These are phyloP conservation scores for Bonia amplexicaulis DNA, from an alignment of 176 grass and related monocot genomes.

Conservation along the genomic window DNA sequence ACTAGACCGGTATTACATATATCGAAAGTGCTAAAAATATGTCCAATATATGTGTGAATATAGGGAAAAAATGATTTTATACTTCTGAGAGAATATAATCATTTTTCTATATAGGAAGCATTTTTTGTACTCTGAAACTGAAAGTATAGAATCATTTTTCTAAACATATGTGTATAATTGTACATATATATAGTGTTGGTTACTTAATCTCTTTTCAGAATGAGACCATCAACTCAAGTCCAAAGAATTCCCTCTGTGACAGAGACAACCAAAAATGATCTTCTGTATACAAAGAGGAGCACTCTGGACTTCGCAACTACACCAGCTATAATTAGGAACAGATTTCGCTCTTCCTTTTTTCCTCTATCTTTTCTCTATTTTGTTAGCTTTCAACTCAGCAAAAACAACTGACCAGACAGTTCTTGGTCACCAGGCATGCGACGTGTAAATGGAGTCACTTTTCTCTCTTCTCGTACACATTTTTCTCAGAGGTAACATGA, in stretches of 20 bases:
- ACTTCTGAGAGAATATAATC: too few relatives aligned
- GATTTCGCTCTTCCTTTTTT: neutral
- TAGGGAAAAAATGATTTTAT: too few relatives aligned
- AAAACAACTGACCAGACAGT: neutral
- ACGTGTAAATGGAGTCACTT: neutral
- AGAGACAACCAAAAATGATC: neutral
- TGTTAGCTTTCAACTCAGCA: neutral
- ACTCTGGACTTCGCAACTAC: neutral
- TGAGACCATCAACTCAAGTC: neutral
- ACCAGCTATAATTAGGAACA: neutral
- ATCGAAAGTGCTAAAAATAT: too few relatives aligned
- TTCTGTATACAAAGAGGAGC: conserved; percentile 1
- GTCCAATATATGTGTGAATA: too few relatives aligned
- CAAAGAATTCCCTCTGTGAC: neutral
- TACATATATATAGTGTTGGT: neutral
- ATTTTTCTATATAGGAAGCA: too few relatives aligned
- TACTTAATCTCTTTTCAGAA: neutral
- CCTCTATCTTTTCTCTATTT: neutral
- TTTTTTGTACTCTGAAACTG: too few relatives aligned
- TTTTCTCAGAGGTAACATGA: neutral
- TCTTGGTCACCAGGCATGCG: neutral
- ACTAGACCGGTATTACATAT: neutral
- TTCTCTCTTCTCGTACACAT: neutral
- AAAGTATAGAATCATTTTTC: too few relatives aligned
- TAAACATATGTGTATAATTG: too few relatives aligned